A percentile compares a stretch with the other conserved stretches of the same genome.
Evolutionary conservation across 805 yeast species (phyloP).

Genomic region (Candida odintsovae): DNA sequence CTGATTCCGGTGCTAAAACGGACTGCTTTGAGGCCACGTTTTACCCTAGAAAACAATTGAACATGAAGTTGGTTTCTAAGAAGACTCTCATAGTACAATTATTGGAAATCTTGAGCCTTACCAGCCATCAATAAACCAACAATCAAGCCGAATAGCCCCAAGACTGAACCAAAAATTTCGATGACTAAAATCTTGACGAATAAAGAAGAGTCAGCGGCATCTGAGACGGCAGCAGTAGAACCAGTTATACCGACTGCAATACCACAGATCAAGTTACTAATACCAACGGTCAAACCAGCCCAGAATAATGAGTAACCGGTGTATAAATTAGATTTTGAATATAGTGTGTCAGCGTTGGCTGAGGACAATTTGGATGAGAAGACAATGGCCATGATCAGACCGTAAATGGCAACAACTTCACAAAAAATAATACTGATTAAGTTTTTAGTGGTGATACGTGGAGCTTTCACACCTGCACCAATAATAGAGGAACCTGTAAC

Average conservation of each 20-base stretch:
- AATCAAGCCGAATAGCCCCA: slow-evolving; percentile 93
- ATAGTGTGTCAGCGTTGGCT: slow-evolving; percentile 52
- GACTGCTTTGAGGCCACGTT: too few species aligned
- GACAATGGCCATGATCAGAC: slow-evolving; percentile 95
- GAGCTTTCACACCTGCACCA: slow-evolving; percentile 98
- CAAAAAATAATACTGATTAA: slow-evolving; percentile 95
- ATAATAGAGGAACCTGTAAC: slow-evolving; percentile 90
- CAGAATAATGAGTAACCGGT: slow-evolving; percentile 95
- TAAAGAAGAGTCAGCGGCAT: slow-evolving; percentile 93
- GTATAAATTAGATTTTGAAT: slow-evolving; percentile 79
- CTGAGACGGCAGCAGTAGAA: slow-evolving; percentile 96
- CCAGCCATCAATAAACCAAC: slow-evolving; percentile 97
- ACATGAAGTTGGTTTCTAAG: background rate
- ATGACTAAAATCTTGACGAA: slow-evolving; percentile 95
- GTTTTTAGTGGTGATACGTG: slow-evolving; percentile 95
- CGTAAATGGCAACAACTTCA: slow-evolving; percentile 98
- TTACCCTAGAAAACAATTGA: too few species aligned
- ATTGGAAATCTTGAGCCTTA: slow-evolving; percentile 83
- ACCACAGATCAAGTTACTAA: slow-evolving; percentile 92
- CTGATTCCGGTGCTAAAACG: too few species aligned
- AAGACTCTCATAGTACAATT: slow-evolving; percentile 10
- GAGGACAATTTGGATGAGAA: slow-evolving; percentile 85
- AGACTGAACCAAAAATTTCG: slow-evolving; percentile 94
- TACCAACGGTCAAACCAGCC: slow-evolving; percentile 97
- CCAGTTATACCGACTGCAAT: slow-evolving; percentile 97